Percentiles rank a stretch among this genome's conserved stretches.
Evolutionary conservation across 2,329 filamentous ascomycete species (phyloP).

Genomic region (Trichoderma guizhouense): DNA sequence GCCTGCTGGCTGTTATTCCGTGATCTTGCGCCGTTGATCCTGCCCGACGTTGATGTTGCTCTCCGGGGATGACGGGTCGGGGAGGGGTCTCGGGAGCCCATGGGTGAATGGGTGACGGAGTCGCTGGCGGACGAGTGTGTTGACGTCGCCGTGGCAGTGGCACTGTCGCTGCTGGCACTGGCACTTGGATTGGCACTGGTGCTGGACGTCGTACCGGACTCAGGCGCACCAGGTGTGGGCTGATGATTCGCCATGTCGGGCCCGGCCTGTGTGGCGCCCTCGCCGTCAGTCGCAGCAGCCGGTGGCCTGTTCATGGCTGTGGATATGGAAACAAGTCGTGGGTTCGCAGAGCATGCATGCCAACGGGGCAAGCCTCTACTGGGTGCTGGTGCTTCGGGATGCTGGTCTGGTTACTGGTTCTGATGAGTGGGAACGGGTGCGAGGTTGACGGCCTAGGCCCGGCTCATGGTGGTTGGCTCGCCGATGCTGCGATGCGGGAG

Average conservation of each 20-base stretch:
- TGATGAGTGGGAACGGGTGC: slow-evolving; percentile 26
- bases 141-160: slow-evolving; percentile 29
- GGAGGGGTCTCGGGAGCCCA: slow-evolving; percentile 46
- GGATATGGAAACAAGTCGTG: slow-evolving; percentile 24
- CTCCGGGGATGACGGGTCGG: slow-evolving; percentile 41
- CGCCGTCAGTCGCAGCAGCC: slow-evolving; percentile 19
- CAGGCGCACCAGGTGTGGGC: slow-evolving; percentile 16
- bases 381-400: background rate
- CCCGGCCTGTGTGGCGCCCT: slow-evolving; percentile 22
- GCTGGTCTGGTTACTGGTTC: slow-evolving; percentile 25
- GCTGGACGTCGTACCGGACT: slow-evolving; percentile 13
- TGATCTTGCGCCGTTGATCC: slow-evolving; percentile 47
- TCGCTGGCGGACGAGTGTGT: slow-evolving; percentile 37
- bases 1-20: slow-evolving; percentile 65
- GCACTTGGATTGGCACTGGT: background rate
- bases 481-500: slow-evolving; percentile 22
- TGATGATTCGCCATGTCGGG: slow-evolving; percentile 22
- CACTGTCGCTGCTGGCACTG: slow-evolving; percentile 15
- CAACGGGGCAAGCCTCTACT: slow-evolving; percentile 29
- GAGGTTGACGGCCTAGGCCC: slow-evolving; percentile 23
- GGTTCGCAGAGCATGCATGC: slow-evolving; percentile 33
- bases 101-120: slow-evolving; percentile 37
- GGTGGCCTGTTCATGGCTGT: slow-evolving; percentile 32
- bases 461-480: slow-evolving; percentile 37
- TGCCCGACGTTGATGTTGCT: slow-evolving; percentile 34